A percentile compares a stretch with the other conserved stretches of the same genome.
Evolutionary conservation across 192 early-diverging fungal species (phyloP).

Genomic region (Linnemannia schmuckeri): DNA sequence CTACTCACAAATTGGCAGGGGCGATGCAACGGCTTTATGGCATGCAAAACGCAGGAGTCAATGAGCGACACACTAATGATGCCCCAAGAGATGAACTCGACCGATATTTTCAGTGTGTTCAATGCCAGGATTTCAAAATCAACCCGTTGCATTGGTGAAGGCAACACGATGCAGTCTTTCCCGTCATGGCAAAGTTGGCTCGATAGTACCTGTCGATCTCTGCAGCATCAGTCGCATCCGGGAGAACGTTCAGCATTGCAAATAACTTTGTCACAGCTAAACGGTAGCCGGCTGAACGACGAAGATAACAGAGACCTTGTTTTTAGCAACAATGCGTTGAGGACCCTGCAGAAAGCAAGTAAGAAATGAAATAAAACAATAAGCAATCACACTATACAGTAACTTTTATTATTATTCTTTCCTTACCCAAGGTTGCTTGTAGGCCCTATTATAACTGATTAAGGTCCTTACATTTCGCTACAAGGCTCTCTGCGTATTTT

Average conservation of each 20-base stretch:
- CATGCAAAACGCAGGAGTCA: not conserved
- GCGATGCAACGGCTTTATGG: not conserved
- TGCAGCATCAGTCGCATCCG: constrained; percentile 18
- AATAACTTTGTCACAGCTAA: constrained; percentile 14
- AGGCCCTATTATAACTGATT: no score
- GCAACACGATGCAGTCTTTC: constrained; percentile 15
- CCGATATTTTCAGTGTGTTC: constrained; percentile 4
- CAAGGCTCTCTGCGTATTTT: no score
- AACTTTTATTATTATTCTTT: not conserved
- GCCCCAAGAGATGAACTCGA: constrained; percentile 5
- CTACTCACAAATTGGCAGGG: not conserved
- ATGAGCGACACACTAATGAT: not conserved
- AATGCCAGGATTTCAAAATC: constrained; percentile 2
- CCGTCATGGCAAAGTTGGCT: constrained; percentile 14
- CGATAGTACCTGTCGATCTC: constrained; percentile 30
- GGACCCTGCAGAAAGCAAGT: not conserved
- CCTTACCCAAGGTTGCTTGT: no score
- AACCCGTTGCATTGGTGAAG: constrained; percentile 25
- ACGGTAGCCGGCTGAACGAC: constrained; percentile 5
- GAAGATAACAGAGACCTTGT: constrained; percentile 10
- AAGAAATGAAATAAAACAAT: not conserved
- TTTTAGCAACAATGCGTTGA: constrained; percentile 20
- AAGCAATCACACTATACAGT: not conserved
- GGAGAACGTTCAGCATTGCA: constrained; percentile 12
- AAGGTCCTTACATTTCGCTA: no score